Evolutionary conservation across 2,329 filamentous ascomycete species (phyloP).

Genomic region (Colletotrichum paranaense): DNA sequence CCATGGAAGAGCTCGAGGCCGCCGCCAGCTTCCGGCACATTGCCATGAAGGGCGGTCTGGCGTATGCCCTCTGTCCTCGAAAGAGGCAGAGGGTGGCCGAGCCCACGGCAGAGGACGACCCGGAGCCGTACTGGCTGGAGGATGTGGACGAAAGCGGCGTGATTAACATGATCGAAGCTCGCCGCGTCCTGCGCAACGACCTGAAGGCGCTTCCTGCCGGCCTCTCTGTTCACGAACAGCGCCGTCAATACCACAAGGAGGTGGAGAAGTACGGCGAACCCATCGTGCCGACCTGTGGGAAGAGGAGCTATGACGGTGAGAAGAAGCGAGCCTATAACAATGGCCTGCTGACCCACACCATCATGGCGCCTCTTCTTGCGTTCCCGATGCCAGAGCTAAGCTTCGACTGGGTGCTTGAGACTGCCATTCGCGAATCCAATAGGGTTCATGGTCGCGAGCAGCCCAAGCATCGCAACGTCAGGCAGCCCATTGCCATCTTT

Average conservation of each 20-base stretch:
- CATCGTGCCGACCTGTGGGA: neutral
- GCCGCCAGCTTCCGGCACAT: slow-evolving; percentile 12
- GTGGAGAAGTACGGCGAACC: slow-evolving; percentile 21
- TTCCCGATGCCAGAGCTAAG: slow-evolving; percentile 29
- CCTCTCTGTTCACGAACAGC: slow-evolving; percentile 11
- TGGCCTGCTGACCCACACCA: slow-evolving; percentile 19
- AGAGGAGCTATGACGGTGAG: slow-evolving; percentile 22
- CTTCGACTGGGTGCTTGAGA: slow-evolving; percentile 27
- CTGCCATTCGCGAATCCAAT: slow-evolving; percentile 19
- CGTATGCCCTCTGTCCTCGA: slow-evolving; percentile 25
- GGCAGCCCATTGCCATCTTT: slow-evolving; percentile 22
- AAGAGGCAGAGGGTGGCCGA: slow-evolving; percentile 16
- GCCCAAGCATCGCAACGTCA: slow-evolving; percentile 18
- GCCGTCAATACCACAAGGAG: slow-evolving; percentile 11
- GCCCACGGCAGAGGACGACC: neutral
- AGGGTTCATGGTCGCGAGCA: slow-evolving; percentile 6
- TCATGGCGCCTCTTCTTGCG: slow-evolving; percentile 21
- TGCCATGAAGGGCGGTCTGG: slow-evolving; percentile 12
- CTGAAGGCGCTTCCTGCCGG: slow-evolving; percentile 13
- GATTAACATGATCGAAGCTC: slow-evolving; percentile 16
- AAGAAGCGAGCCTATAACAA: slow-evolving; percentile 29
- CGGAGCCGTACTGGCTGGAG: slow-evolving; percentile 14
- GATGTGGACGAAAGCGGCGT: slow-evolving; percentile 15
- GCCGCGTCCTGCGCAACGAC: slow-evolving; percentile 23
- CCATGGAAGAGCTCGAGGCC: slow-evolving; percentile 25